Percentiles rank a stretch among this genome's conserved stretches.
phyloP scores from a whole-genome alignment of 164 flowering plant genomes.

The Saururus chinensis region DNA sequence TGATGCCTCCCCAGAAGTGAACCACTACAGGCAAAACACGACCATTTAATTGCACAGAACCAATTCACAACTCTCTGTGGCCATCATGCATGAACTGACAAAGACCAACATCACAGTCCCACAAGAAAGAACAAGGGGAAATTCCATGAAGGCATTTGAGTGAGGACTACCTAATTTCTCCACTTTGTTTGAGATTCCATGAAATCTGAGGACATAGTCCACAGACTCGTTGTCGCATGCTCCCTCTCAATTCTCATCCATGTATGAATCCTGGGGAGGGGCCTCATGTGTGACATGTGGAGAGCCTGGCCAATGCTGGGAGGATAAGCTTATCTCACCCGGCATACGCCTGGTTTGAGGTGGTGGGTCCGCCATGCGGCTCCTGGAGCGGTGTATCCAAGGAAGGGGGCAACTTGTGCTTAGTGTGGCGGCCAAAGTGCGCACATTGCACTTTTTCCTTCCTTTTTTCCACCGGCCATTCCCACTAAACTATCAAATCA shows the following conservation, averaged over 20 bases:
- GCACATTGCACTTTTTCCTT: not conserved
- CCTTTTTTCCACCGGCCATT: not conserved
- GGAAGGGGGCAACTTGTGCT: not conserved
- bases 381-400: not conserved
- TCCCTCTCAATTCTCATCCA: not conserved
- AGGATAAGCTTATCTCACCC: constrained; percentile 4
- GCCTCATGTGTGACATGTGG: constrained; percentile 1
- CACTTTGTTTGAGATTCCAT: not conserved
- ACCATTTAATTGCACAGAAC: not conserved
- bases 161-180: not conserved
- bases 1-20: not conserved
- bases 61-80: not conserved
- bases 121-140: not conserved
- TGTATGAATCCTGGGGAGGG: not conserved
- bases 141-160: not conserved
- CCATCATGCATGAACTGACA: not conserved
- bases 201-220: not conserved
- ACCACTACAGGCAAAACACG: not conserved
- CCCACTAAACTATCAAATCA: no score
- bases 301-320: not conserved
- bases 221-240: not conserved
- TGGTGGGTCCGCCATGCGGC: not conserved
- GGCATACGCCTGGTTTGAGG: not conserved
- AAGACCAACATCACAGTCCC: not conserved
- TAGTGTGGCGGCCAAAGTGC: not conserved